Conservation (phyloP, 306 rosid genomes). For the Begonia loranthoides region DNA sequence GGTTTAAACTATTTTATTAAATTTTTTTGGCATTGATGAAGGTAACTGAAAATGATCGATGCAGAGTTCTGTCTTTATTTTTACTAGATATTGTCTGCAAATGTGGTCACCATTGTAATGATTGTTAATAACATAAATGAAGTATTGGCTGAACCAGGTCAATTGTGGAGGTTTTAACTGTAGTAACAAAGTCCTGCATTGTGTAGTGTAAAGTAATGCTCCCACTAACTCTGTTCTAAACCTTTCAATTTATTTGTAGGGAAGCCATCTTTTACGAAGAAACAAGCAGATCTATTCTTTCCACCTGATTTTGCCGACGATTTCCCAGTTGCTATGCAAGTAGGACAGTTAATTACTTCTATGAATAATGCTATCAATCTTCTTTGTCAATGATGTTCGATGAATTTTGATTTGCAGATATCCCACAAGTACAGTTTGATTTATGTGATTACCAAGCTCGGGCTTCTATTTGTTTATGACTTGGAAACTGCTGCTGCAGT, state of each 20-base stretch:
- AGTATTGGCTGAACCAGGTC: no score
- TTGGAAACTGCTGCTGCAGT: constrained; percentile 98
- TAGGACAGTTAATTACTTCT: constrained; percentile 20
- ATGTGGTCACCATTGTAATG: no score
- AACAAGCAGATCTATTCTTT: constrained; percentile 96
- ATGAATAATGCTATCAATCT: not conserved
- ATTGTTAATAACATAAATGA: no score
- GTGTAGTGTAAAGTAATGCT: no score
- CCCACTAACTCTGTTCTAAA: not conserved
- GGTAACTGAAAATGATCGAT: no score
- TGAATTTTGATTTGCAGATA: constrained; percentile 41
- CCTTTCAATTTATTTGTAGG: constrained; percentile 39
- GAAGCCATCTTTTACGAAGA: constrained; percentile 87
- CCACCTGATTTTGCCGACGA: constrained; percentile 99
- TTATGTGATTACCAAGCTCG: constrained; percentile 95
- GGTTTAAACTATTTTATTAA: no score
- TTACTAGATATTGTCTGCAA: no score
- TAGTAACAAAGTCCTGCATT: no score
- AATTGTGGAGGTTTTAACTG: no score
- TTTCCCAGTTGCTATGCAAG: constrained; percentile 99
- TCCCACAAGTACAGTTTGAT: constrained; percentile 93
- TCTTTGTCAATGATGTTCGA: not conserved
- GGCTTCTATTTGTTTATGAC: constrained; percentile 94
- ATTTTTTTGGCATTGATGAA: no score
- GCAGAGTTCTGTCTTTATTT: no score